These are phyloP conservation scores for Arabidopsis thaliana DNA, from an alignment of 345 rosid species.

Conservation along the genomic window DNA sequence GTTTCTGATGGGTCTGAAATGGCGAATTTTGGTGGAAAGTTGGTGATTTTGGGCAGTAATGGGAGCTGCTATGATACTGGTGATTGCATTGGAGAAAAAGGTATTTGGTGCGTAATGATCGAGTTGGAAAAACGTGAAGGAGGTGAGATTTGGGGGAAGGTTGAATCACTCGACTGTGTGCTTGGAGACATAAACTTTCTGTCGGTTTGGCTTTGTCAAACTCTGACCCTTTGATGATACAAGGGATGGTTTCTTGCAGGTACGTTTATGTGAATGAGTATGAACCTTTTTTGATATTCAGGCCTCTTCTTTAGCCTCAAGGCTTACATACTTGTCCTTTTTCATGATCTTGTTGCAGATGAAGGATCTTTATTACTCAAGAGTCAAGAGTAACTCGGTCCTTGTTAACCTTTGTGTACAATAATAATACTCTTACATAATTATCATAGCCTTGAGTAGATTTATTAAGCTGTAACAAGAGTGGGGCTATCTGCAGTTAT, in stretches of 20 bases:
- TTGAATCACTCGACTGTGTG: neutral
- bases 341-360: neutral
- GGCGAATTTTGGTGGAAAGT: slow-evolving; percentile 19
- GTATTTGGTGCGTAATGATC: neutral
- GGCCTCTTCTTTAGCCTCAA: neutral
- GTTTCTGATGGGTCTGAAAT: neutral
- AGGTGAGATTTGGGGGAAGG: slow-evolving; percentile 1
- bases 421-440: neutral
- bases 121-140: neutral
- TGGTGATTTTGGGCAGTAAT: neutral
- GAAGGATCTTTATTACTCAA: neutral
- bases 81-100: no score
- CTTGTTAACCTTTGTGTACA: neutral
- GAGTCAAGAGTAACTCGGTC: neutral
- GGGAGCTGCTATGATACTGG: rapidly evolving
- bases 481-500: neutral
- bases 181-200: neutral
- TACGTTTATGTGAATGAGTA: neutral
- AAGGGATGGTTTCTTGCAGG: neutral
- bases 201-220: neutral
- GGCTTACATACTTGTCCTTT: neutral
- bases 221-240: slow-evolving; percentile 6
- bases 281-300: neutral
- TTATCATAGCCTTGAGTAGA: neutral
- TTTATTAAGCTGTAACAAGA: neutral